These are phyloP conservation scores for Cladosporium sp. DNA, from an alignment of 2,329 filamentous ascomycete genomes.

Conservation along the genomic window DNA sequence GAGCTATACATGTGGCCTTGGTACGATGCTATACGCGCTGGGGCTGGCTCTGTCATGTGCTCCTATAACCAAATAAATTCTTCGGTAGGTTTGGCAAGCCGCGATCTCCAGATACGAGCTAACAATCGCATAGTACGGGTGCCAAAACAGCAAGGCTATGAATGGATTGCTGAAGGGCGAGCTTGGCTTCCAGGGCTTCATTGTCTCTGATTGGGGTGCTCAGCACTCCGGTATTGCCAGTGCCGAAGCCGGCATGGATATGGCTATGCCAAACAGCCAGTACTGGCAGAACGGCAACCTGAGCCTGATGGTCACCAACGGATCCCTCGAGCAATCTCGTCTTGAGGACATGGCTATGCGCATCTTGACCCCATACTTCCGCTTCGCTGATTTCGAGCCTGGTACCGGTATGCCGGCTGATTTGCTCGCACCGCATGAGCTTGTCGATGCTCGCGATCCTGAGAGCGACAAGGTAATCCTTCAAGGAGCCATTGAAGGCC, in stretches of 20 bases:
- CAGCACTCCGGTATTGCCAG: slow-evolving; percentile 27
- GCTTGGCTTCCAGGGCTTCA: slow-evolving; percentile 36
- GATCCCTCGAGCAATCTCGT: slow-evolving; percentile 26
- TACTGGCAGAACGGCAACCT: slow-evolving; percentile 23
- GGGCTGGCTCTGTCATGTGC: slow-evolving; percentile 66
- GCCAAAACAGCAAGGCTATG: slow-evolving; percentile 58
- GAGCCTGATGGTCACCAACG: slow-evolving; percentile 29
- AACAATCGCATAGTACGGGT: slow-evolving; percentile 50
- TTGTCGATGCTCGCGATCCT: slow-evolving; percentile 52
- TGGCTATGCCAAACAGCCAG: slow-evolving; percentile 24
- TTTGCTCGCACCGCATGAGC: slow-evolving; percentile 39
- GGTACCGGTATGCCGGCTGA: slow-evolving; percentile 14
- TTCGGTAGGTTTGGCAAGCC: background rate
- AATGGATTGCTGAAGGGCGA: slow-evolving; percentile 65
- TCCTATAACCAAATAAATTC: slow-evolving; percentile 70
- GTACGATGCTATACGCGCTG: slow-evolving; percentile 62
- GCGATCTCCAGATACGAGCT: background rate
- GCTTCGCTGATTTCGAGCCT: slow-evolving; percentile 21
- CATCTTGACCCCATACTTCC: slow-evolving; percentile 26
- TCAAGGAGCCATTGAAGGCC: slow-evolving; percentile 49
- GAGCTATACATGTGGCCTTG: slow-evolving; percentile 56
- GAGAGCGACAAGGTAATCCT: slow-evolving; percentile 46
- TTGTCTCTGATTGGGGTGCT: slow-evolving; percentile 48
- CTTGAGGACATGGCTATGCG: slow-evolving; percentile 33
- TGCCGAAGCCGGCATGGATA: slow-evolving; percentile 29